Conservation (phyloP, 2,329 filamentous ascomycete species). For the Samsoniella hepiali region DNA sequence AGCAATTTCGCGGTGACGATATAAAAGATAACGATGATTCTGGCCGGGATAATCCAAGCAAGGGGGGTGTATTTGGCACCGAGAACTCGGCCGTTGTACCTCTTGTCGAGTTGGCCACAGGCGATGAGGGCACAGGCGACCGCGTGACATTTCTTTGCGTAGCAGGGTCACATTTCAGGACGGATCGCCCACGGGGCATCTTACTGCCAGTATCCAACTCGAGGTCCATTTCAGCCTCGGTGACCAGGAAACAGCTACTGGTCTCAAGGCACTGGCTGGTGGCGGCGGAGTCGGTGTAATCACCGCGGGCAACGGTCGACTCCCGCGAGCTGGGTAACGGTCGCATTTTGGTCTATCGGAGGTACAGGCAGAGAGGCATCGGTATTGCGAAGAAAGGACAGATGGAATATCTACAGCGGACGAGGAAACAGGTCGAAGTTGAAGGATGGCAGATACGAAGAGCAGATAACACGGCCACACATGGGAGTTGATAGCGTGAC, state of each 20-base stretch:
- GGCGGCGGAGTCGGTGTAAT: conserved; percentile 1
- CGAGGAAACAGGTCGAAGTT: not conserved
- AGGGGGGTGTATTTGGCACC: conserved; percentile 28
- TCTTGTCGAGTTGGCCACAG: not conserved
- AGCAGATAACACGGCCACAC: not conserved
- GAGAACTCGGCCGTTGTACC: conserved; percentile 22
- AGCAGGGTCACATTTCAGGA: not conserved
- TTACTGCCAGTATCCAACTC: not conserved
- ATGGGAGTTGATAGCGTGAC: conserved; percentile 6
- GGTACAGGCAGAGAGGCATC: not conserved
- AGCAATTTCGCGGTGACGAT: conserved; percentile 51
- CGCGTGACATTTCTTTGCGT: conserved; percentile 2
- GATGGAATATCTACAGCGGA: not conserved
- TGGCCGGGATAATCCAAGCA: conserved; percentile 27
- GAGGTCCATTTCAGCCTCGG: conserved; percentile 31
- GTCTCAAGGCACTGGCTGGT: conserved; percentile 20
- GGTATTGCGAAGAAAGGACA: not conserved
- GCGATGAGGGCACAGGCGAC: conserved; percentile 15
- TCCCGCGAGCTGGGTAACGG: conserved; percentile 17
- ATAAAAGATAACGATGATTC: conserved; percentile 43
- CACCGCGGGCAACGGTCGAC: not conserved
- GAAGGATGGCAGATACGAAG: not conserved
- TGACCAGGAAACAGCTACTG: conserved; percentile 37
- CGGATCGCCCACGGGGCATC: not conserved
- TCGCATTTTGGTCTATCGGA: conserved; percentile 21